Base-by-base conservation (phyloP, 176 grass and related monocot species). In the Musa acuminata region DNA sequence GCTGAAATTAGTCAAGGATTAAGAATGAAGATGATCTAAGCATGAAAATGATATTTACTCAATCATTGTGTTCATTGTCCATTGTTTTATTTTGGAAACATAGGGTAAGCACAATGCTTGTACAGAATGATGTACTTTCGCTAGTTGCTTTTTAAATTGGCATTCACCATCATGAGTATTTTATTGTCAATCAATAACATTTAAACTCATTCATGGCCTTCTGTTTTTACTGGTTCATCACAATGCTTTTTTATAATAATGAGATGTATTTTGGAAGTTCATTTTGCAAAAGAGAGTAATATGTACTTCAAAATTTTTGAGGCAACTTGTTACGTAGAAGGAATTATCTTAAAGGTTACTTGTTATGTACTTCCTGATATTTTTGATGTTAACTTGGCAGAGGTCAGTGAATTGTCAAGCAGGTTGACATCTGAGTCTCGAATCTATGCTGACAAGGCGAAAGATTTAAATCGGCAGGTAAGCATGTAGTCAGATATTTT, bases 381-480 rank as follows among this genome's bases (percentile, higher is more conserved):
- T 54, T 73, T 17, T 23, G 17, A 27, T 54, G 22, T 12, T 22
- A 53, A 75, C 5, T 82, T 82, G 82, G 78, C 85, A 96, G 92
- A 96, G 89, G 92, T 96, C 76, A 91, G 91, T 67, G 69, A 96
- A 86, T 86, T 91, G 85, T 91, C 88, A 19, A 96, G 73, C 63
- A 85, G 88, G 88, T 83, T 96, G 83, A 96, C 81, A 14, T 91
- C 91, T 72, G 88, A 96, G 72, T 91, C 88, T 59, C 89, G 88
- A 82, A 84, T 96, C 35, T 91, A 96, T 81, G 91, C 88, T 77
- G 85, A 91, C 13, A 91, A 96, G 85, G 88, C 91, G 35, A 96
- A 88, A 77, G 88, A 96, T 80, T 76, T 96, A 75, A 96, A 91
- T 85, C 75, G 83, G 69, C 88, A 96, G 88, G 91, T 96, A 70